These are phyloP conservation scores for Fusarium annulatum DNA, from an alignment of 2,329 filamentous ascomycete genomes.

Conservation along the genomic window DNA sequence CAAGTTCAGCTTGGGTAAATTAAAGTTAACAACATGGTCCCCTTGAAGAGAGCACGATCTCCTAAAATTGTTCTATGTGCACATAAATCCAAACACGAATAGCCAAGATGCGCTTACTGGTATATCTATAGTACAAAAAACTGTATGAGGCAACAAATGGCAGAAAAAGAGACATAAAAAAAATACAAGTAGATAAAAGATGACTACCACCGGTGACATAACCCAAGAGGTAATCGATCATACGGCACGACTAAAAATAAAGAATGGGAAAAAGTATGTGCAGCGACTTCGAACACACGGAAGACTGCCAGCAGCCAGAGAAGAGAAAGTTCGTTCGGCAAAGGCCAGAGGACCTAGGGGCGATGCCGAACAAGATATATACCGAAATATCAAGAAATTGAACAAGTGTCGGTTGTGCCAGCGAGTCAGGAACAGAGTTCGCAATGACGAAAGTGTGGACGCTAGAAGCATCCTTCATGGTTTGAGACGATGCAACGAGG, in stretches of 20 bases:
- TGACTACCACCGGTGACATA: neutral
- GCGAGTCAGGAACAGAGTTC: conserved; percentile 17
- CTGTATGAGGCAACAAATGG: neutral
- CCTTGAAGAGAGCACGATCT: neutral
- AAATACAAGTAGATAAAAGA: neutral
- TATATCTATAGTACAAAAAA: conserved; percentile 37
- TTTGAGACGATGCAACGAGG: conserved; percentile 12
- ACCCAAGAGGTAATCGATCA: neutral
- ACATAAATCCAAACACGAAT: conserved; percentile 13
- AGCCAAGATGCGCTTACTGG: conserved; percentile 28
- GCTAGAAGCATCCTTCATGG: neutral
- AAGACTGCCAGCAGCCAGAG: conserved; percentile 32
- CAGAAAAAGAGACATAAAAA: neutral
- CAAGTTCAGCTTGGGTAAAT: neutral
- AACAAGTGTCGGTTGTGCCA: neutral
- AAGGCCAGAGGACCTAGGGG: neutral
- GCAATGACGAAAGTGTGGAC: neutral
- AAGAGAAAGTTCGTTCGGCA: conserved; percentile 1
- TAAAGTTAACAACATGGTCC: neutral
- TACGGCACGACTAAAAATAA: conserved; percentile 1
- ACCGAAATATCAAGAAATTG: neutral
- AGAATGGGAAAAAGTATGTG: neutral
- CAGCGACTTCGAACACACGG: neutral
- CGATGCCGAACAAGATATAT: neutral
- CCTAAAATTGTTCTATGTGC: conserved; percentile 34